These are phyloP conservation scores for Exidia glandulosa DNA, from an alignment of 768 basidiomycete species.

Conservation along the genomic window DNA sequence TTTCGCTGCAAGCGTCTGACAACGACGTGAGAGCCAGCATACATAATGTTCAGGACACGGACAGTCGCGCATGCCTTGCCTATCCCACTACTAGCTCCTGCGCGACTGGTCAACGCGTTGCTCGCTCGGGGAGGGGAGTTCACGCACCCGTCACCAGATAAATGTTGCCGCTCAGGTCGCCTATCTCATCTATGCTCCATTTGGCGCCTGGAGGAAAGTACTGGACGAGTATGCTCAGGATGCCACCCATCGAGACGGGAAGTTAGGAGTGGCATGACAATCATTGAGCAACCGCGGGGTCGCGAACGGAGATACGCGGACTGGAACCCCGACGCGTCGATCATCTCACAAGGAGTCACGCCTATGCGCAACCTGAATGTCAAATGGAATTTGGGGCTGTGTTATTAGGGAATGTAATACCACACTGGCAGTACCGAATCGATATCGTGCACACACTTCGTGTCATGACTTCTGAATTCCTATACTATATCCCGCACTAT, in stretches of 20 bases:
- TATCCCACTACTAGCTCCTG: neutral
- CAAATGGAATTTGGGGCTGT: too few relatives aligned
- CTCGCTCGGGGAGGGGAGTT: neutral
- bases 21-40: neutral
- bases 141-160: neutral
- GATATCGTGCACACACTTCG: neutral
- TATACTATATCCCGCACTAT: too few relatives aligned
- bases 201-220: neutral
- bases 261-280: too few relatives aligned
- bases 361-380: too few relatives aligned
- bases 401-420: too few relatives aligned
- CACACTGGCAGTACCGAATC: neutral
- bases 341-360: too few relatives aligned
- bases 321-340: too few relatives aligned
- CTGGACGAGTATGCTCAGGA: constrained; percentile 2
- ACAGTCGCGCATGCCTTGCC: neutral
- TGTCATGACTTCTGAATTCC: too few relatives aligned
- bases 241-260: too few relatives aligned
- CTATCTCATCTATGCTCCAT: neutral
- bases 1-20: neutral
- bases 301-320: too few relatives aligned
- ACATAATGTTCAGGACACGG: neutral
- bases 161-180: neutral
- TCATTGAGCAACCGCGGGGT: too few relatives aligned
- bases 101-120: neutral